Evolutionary conservation across 2,329 filamentous ascomycete genomes (phyloP), one percentile per base, ranked within the genome.

Genomic region (Aspergillus arachidicola): DNA sequence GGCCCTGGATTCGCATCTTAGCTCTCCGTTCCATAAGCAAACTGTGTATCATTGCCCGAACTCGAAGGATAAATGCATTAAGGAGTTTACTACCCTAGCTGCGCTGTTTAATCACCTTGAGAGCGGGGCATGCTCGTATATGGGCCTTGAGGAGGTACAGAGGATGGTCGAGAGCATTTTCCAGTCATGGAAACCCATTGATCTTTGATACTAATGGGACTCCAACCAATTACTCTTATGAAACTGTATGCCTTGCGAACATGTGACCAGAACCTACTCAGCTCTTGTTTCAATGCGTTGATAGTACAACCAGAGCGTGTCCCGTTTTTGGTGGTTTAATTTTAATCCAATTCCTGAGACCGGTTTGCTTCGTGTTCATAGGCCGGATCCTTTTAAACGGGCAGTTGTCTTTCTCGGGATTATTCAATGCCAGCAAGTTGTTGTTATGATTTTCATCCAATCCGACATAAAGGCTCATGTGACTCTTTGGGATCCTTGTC

Each of bases 1-100:
- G 0, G 68, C 69, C 0, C 77, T 89, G 3, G 84, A 85, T 55
- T 76, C 81, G 59, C 87, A 90, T 66, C 71, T 89, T 1, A 81
- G 79, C 45, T 89, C 86, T 0, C 77, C 83, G 0, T 73, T 69
- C 0, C 86, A 87, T 77, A 77, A 81, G 75, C 79, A 81, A 64
- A 78, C 77, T 34, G 69, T 82, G 0, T 81, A 84, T 66, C 75
- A 79, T 68, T 83, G 80, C 57, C 80, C 79, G 1, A 81, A 81
- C 32, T 54, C n/a, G 10, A 57, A 53, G n/a, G 21, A 16, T 2
- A 57, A 28, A 1, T 83, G 80, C 55, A 62, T 58, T 0, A 76
- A 73, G 64, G 62, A 81, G 48, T 83, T 83, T 61, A 58, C 65
- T 9, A 69, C 76, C 0, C 59, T 83, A 50, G 81, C 79, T n/a